A percentile compares a stretch with the other conserved stretches of the same genome.
These are phyloP conservation scores for Cercospora berteroae DNA, from an alignment of 2,329 filamentous ascomycete genomes.

Conservation along the genomic window DNA sequence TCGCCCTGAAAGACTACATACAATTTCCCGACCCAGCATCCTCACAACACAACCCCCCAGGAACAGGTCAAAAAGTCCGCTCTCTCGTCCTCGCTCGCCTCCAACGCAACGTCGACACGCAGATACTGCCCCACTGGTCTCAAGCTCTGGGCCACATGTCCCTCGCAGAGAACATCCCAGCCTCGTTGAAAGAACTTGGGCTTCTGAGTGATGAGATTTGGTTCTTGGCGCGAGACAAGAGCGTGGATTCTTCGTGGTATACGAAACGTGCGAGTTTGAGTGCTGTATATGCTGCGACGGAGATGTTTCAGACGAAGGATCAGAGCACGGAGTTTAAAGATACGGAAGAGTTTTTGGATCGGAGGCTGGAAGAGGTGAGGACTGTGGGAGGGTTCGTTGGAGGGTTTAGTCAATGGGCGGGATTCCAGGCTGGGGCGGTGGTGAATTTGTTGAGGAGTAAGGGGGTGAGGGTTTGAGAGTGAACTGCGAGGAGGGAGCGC, in stretches of 20 bases:
- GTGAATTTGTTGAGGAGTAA: slow-evolving; percentile 86
- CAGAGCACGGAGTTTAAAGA: slow-evolving; percentile 68
- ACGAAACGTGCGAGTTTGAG: slow-evolving; percentile 64
- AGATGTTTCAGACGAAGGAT: slow-evolving; percentile 94
- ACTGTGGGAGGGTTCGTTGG: slow-evolving; percentile 61
- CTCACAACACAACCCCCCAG: not conserved
- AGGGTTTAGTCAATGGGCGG: slow-evolving; percentile 71
- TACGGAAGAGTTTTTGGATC: slow-evolving; percentile 75
- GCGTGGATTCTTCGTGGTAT: slow-evolving; percentile 88
- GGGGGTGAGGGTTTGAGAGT: slow-evolving; percentile 72
- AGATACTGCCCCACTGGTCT: slow-evolving; percentile 75
- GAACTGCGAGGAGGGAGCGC: no score
- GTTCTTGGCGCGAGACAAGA: slow-evolving; percentile 76
- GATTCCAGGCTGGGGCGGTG: slow-evolving; percentile 73
- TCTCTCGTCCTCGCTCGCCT: slow-evolving; percentile 73
- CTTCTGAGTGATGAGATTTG: slow-evolving; percentile 88
- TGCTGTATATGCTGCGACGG: slow-evolving; percentile 67
- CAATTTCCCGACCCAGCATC: slow-evolving; percentile 40
- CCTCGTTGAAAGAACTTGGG: slow-evolving; percentile 75
- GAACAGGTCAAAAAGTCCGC: slow-evolving; percentile 64
- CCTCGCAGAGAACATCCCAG: slow-evolving; percentile 71
- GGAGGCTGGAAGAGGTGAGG: slow-evolving; percentile 69
- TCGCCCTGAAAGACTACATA: slow-evolving; percentile 53
- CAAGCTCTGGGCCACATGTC: slow-evolving; percentile 92
- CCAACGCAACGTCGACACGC: slow-evolving; percentile 62